phyloP scores from a whole-genome alignment of 305 asterid species.

The Fraxinus ornus region DNA sequence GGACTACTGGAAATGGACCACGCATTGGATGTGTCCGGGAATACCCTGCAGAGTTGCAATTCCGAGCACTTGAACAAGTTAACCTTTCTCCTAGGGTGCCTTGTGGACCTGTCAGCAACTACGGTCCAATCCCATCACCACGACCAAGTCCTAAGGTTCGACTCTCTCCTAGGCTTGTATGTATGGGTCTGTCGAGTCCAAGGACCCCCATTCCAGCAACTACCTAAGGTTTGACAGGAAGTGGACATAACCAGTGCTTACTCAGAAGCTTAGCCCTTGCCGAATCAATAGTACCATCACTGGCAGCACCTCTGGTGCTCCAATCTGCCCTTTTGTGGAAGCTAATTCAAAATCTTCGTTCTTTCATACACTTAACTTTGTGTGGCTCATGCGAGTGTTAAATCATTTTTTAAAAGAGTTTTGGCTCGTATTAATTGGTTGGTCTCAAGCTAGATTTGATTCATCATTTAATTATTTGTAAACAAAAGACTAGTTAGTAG shows the following conservation, averaged over 20 bases:
- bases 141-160: conserved; percentile 35
- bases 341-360: conserved; percentile 2
- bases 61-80: conserved; percentile 30
- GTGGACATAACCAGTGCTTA: neutral
- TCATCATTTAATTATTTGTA: neutral
- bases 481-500: neutral
- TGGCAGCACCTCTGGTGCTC: neutral
- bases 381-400: neutral
- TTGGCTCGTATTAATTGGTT: neutral
- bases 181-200: conserved; percentile 37
- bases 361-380: neutral
- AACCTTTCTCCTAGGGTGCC: conserved; percentile 31
- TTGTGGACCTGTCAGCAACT: conserved; percentile 9
- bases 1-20: conserved; percentile 29
- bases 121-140: conserved; percentile 37
- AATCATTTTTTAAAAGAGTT: neutral
- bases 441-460: neutral
- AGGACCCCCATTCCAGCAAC: conserved; percentile 21
- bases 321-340: neutral
- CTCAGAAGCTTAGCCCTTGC: neutral
- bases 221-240: neutral
- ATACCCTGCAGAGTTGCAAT: conserved; percentile 24
- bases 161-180: conserved; percentile 33
- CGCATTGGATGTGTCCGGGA: conserved; percentile 30
- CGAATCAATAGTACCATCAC: neutral